Conservation (phyloP, 169 alveolate genomes). For the Eimeria praecox region DNA sequence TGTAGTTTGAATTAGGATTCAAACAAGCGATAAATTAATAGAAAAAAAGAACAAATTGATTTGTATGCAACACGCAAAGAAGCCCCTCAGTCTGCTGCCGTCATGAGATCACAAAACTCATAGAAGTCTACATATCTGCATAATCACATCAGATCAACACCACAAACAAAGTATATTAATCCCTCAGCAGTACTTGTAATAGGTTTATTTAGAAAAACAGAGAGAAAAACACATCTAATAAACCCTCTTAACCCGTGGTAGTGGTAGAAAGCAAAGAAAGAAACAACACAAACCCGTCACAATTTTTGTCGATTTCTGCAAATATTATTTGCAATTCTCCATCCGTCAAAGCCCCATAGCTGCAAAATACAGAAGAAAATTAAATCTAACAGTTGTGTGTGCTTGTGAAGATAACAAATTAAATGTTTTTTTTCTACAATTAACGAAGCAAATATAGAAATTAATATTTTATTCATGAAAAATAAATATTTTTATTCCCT, state of each 20-base stretch:
- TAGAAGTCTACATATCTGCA: conserved; percentile 73
- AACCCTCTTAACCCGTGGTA: no score
- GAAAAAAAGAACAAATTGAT: no score
- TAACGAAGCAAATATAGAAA: no score
- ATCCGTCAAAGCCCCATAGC: conserved; percentile 48
- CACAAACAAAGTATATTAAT: not conserved
- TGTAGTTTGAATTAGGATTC: no score
- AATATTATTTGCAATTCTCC: conserved; percentile 19
- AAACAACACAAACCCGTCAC: conserved; percentile 26
- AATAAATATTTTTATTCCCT: no score
- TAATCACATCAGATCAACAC: not conserved
- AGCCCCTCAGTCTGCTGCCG: conserved; percentile 18
- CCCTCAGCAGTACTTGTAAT: not conserved
- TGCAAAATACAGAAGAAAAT: not conserved
- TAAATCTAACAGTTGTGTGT: not conserved
- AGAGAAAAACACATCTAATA: not conserved
- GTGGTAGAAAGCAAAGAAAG: not conserved
- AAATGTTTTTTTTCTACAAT: not conserved
- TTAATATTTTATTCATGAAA: no score
- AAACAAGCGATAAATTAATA: no score
- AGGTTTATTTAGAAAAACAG: not conserved
- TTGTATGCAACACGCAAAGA: not conserved
- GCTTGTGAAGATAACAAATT: no score
- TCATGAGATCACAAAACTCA: conserved; percentile 74
- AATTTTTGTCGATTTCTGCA: conserved; percentile 66